Evolutionary conservation across 192 early-diverging fungal species (phyloP).

Genomic region (Phlyctochytrium bullatum): DNA sequence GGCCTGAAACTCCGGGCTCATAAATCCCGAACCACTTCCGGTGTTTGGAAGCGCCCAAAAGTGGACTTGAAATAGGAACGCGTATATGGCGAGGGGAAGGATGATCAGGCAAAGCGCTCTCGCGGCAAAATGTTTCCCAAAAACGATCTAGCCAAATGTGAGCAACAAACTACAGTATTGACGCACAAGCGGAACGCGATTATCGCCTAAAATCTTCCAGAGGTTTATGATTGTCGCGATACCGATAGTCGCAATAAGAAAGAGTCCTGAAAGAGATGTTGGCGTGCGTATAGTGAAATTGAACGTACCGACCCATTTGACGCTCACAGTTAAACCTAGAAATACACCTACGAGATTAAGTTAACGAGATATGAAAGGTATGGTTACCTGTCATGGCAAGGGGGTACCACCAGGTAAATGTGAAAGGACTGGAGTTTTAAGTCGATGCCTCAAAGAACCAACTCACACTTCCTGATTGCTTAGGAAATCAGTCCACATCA

Average conservation of each 20-base stretch:
- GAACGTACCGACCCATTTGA: slow-evolving; percentile 55
- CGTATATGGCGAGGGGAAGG: slow-evolving; percentile 47
- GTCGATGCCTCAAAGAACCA: background rate
- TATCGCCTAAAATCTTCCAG: slow-evolving; percentile 48
- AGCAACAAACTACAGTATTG: slow-evolving; percentile 13
- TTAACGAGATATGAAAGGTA: background rate
- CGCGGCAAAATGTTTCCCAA: slow-evolving; percentile 44
- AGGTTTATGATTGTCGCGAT: slow-evolving; percentile 44
- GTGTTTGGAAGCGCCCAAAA: slow-evolving; percentile 42
- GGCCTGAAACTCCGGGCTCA: slow-evolving; percentile 55
- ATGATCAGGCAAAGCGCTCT: slow-evolving; percentile 47
- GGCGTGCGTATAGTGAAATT: background rate
- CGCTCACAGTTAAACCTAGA: slow-evolving; percentile 46
- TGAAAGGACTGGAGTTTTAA: slow-evolving; percentile 37
- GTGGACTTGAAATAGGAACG: slow-evolving; percentile 45
- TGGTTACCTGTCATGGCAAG: slow-evolving; percentile 36
- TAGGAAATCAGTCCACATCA: slow-evolving; percentile 51
- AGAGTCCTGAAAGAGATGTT: slow-evolving; percentile 41
- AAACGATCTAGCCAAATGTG: slow-evolving; percentile 12
- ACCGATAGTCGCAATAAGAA: slow-evolving; percentile 51
- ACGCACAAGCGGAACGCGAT: slow-evolving; percentile 26
- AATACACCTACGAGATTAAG: slow-evolving; percentile 28
- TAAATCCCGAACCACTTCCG: slow-evolving; percentile 43
- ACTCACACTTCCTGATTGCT: slow-evolving; percentile 34
- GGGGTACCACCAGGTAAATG: slow-evolving; percentile 47